Evolutionary conservation across 352 stramenopile genomes (phyloP).

Genomic region (Phytophthora constricta): DNA sequence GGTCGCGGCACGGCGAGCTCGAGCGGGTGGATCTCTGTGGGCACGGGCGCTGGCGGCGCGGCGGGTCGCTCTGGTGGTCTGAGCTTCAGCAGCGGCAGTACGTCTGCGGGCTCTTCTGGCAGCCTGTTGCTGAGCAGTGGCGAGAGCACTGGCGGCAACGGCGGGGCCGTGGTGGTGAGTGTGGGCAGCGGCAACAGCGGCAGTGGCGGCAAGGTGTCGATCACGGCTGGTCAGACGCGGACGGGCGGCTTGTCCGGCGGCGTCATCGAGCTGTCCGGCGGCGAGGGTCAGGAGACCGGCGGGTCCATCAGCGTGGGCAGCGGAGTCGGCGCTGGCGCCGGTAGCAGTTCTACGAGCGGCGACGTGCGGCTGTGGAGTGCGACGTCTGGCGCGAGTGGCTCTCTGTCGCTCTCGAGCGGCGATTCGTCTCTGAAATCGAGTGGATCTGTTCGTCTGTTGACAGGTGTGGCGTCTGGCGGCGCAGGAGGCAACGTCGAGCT

Average conservation of each 20-base stretch:
- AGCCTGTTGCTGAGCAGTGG: constrained; percentile 19
- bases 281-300: background rate
- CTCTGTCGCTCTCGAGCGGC: constrained; percentile 19
- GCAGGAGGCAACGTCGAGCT: constrained; percentile 23
- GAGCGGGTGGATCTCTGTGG: constrained; percentile 32
- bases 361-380: constrained; percentile 11
- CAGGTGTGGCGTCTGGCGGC: constrained; percentile 13
- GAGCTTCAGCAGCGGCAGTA: constrained; percentile 7
- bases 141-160: constrained; percentile 25
- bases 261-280: constrained; percentile 3
- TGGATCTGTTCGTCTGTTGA: background rate
- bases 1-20: constrained; percentile 29
- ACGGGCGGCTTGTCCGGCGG: constrained; percentile 4
- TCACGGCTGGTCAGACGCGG: constrained; percentile 18
- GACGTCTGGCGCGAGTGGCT: constrained; percentile 22
- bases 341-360: constrained; percentile 6
- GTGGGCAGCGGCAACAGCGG: constrained; percentile 16
- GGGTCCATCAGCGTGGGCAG: background rate
- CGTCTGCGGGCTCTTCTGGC: constrained; percentile 18
- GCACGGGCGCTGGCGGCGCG: constrained; percentile 13
- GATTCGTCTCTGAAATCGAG: background rate
- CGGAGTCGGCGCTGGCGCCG: background rate
- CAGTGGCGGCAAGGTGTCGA: constrained; percentile 18
- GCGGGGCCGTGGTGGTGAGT: constrained; percentile 29
- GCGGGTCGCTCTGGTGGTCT: constrained; percentile 17